Conservation (phyloP, 1,139 yeast species). For the Candida pseudoviswanathii region DNA sequence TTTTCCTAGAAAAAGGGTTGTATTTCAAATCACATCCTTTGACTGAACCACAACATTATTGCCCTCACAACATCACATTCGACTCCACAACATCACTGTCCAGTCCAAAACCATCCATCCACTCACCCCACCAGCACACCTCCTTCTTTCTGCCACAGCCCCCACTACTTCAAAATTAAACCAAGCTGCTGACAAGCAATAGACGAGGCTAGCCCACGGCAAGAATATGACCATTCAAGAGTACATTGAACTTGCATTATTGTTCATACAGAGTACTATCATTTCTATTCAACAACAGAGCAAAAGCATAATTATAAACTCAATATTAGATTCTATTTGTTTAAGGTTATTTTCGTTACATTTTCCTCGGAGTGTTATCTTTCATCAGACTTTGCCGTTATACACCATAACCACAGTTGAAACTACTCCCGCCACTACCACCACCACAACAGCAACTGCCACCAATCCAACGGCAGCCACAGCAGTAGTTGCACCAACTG, state of each 20-base stretch:
- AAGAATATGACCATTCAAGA: constrained; percentile 6
- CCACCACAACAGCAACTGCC: not conserved
- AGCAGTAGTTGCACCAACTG: too few species aligned
- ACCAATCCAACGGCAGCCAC: not conserved
- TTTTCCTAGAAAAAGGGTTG: not conserved
- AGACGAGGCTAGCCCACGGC: not conserved
- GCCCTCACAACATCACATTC: not conserved
- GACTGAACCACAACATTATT: too few species aligned
- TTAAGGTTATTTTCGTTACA: not conserved
- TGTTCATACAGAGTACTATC: constrained; percentile 2
- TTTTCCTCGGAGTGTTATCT: not conserved
- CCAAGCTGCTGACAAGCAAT: too few species aligned
- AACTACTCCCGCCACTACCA: not conserved
- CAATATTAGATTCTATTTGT: constrained; percentile 4
- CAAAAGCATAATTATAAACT: constrained; percentile 1
- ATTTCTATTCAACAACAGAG: not conserved
- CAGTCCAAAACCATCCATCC: not conserved
- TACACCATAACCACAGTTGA: not conserved
- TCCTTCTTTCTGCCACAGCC: too few species aligned
- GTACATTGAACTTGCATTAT: constrained; percentile 5
- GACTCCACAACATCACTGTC: too few species aligned
- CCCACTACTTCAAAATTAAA: too few species aligned
- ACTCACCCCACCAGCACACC: not conserved
- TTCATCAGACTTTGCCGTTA: constrained; percentile 2
- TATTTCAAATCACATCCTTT: not conserved